Percentiles rank a stretch among this genome's conserved stretches.
phyloP scores from a whole-genome alignment of 768 basidiomycete genomes.

The Neoboletus magnificus region DNA sequence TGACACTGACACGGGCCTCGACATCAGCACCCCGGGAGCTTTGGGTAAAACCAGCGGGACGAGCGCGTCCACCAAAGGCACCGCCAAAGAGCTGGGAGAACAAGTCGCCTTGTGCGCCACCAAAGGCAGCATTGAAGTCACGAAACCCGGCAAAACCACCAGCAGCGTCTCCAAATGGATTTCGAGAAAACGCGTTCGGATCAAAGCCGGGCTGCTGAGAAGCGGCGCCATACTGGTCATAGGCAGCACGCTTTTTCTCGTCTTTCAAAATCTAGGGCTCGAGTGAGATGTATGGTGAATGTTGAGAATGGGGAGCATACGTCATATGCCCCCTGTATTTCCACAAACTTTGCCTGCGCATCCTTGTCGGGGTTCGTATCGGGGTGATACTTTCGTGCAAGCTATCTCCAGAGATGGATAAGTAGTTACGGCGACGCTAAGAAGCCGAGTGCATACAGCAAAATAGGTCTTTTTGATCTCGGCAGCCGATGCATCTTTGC shows the following conservation, averaged over 20 bases:
- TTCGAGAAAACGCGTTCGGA: conserved; percentile 72
- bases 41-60: conserved; percentile 42
- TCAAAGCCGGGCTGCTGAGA: conserved; percentile 95
- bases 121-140: conserved; percentile 63
- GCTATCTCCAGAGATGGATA: conserved; percentile 45
- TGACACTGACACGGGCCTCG: conserved; percentile 69
- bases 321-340: conserved; percentile 97
- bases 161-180: conserved; percentile 44
- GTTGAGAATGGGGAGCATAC: conserved; percentile 44
- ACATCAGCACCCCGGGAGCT: conserved; percentile 72
- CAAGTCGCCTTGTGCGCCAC: conserved; percentile 56
- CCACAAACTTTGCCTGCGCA: conserved; percentile 90
- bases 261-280: conserved; percentile 79
- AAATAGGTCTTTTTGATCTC: conserved; percentile 99
- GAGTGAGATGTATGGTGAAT: conserved; percentile 17
- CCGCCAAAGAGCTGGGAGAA: conserved; percentile 85
- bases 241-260: conserved; percentile 86
- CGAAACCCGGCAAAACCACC: conserved; percentile 74
- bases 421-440: conserved; percentile 12
- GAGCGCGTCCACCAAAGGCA: conserved; percentile 49
- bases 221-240: conserved; percentile 88
- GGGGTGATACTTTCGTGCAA: conserved; percentile 97
- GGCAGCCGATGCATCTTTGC: conserved; percentile 71
- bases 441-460: conserved; percentile 53
- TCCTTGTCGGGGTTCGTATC: conserved; percentile 93